phyloP scores from a whole-genome alignment of 2,329 filamentous ascomycete genomes.

The Pseudogymnoascus sp. region DNA sequence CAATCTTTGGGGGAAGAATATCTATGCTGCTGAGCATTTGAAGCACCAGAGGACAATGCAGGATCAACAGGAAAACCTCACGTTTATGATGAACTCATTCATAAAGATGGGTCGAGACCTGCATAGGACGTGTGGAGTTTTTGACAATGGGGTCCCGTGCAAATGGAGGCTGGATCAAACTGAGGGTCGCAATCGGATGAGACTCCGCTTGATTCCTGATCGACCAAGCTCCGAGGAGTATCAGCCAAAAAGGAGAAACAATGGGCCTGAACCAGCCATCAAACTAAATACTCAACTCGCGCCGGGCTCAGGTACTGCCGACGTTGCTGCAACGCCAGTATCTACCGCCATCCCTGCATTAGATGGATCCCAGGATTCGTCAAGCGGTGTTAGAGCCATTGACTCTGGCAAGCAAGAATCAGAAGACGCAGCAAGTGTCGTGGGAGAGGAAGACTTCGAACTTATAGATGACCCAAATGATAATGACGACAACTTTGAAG shows the following conservation, averaged over 20 bases:
- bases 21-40: constrained; percentile 83
- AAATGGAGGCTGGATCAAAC: constrained; percentile 96
- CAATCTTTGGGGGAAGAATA: constrained; percentile 89
- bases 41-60: constrained; percentile 85
- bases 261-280: constrained; percentile 34
- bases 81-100: constrained; percentile 69
- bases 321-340: constrained; percentile 12
- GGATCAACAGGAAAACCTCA: constrained; percentile 85
- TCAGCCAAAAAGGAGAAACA: constrained; percentile 71
- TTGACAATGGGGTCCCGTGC: constrained; percentile 54
- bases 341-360: constrained; percentile 16
- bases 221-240: constrained; percentile 63
- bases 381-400: background rate
- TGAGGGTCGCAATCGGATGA: constrained; percentile 91
- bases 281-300: constrained; percentile 29
- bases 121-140: constrained; percentile 71
- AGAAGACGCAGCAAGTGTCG: constrained; percentile 27
- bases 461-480: constrained; percentile 90
- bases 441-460: constrained; percentile 83
- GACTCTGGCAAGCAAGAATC: constrained; percentile 6
- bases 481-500: constrained; percentile 73
- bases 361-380: constrained; percentile 14
- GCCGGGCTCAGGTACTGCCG: background rate
- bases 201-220: constrained; percentile 78
- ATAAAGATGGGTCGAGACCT: constrained; percentile 73